Evolutionary conservation across 495 filamentous ascomycete species (phyloP), one percentile per base, ranked within the genome.

Genomic region (Rusavskia elegans): DNA sequence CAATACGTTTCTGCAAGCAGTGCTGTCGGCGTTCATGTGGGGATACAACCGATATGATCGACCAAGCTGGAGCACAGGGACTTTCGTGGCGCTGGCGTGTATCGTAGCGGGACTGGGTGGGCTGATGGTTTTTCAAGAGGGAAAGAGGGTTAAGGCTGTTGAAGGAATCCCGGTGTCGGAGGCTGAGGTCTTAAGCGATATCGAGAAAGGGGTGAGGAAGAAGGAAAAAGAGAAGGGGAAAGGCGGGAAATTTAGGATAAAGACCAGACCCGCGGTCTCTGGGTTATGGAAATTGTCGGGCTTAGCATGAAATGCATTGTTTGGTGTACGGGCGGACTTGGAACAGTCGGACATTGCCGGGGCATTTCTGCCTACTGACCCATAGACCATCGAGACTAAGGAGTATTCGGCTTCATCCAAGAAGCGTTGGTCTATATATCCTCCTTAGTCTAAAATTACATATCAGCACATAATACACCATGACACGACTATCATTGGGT

Each of bases 11-110:
- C 72, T 88, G 11, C 87, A 92, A 62, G 67, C 62, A 30, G 73
- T 72, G 3, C 70, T 94, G 2, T 83, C 80, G 17, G 76, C 72
- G 5, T 83, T 85, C 63, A 92, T 92, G 87, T 92, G 84, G 83
- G 81, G 74, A 0, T 68, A 80, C 62, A 84, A 87, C 58, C 68
- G 87, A 19, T 79, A 76, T 61, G 64, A 79, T 14, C 71, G 87
- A 27, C 85, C 87, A 2, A 71, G 71, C 17, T 89, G 85, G 84
- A 70, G 75, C 7, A 89, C 83, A 1, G 87, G 85, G 1, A 59
- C 83, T 9, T 82, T 90, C 59, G 81, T 92, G 3, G 80, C 73
- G 0, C 54, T 89, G 10, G 84, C 77, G 0, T 85, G 77, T 55
- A 72, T 83, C 42, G 79, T 81, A 3, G 82, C 82, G 8, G 83